A percentile compares a stretch with the other conserved stretches of the same genome.
These are phyloP conservation scores for Didymella sp. DNA, from an alignment of 2,329 filamentous ascomycete species.

Conservation along the genomic window DNA sequence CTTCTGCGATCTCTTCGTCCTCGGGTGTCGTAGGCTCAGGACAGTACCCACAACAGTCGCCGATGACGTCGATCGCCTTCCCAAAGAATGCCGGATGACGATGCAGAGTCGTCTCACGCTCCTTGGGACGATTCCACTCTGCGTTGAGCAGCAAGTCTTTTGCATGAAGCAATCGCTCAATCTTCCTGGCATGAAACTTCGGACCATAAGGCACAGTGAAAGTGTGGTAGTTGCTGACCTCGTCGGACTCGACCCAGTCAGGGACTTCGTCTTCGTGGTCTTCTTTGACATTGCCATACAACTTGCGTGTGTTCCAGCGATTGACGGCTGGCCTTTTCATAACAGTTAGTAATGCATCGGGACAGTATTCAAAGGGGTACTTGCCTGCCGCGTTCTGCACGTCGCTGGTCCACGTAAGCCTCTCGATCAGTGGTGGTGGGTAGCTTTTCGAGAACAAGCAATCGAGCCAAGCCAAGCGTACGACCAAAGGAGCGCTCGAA, in stretches of 20 bases:
- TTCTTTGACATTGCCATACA: constrained; percentile 77
- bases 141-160: constrained; percentile 81
- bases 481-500: constrained; percentile 81
- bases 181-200: constrained; percentile 66
- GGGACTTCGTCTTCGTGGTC: constrained; percentile 79
- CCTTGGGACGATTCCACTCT: constrained; percentile 81
- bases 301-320: constrained; percentile 51
- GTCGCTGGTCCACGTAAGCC: constrained; percentile 71
- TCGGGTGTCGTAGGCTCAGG: constrained; percentile 72
- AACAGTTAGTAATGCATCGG: background rate
- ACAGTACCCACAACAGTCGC: constrained; percentile 83
- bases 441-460: constrained; percentile 80
- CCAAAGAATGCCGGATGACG: constrained; percentile 88
- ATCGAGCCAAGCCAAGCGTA: constrained; percentile 77
- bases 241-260: constrained; percentile 80
- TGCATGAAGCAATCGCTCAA: constrained; percentile 82
- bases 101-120: constrained; percentile 79
- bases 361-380: accelerated
- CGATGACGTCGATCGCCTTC: constrained; percentile 70
- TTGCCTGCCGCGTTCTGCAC: constrained; percentile 68
- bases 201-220: constrained; percentile 71
- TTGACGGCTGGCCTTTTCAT: constrained; percentile 61
- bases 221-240: constrained; percentile 77
- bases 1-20: constrained; percentile 73
- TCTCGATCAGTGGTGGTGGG: constrained; percentile 74